Evolutionary conservation across 73 alveolate species (phyloP).

Genomic region (Paramecium bursaria): DNA sequence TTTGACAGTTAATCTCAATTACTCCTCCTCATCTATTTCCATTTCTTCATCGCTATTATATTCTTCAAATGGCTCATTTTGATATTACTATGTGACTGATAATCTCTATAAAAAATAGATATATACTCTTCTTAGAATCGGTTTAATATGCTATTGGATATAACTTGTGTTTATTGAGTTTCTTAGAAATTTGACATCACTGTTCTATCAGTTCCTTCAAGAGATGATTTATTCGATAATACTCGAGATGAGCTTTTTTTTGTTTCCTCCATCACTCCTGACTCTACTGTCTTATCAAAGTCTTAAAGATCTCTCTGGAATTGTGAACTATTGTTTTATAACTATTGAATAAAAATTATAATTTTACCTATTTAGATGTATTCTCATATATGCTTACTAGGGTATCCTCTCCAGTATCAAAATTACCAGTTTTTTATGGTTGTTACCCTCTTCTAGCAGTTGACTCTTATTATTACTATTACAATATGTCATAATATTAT

Average conservation of each 20-base stretch:
- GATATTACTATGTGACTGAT: constrained; percentile 41
- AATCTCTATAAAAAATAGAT: neutral
- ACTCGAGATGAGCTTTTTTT: constrained; percentile 25
- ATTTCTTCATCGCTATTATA: constrained; percentile 56
- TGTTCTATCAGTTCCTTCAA: neutral
- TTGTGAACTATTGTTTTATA: neutral
- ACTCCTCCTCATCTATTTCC: neutral
- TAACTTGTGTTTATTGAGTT: too few relatives aligned
- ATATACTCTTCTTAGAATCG: neutral
- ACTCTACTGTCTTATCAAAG: constrained; percentile 43
- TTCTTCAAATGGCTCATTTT: constrained; percentile 54
- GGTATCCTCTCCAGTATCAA: neutral
- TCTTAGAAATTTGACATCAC: too few relatives aligned
- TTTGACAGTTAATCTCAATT: constrained; percentile 22
- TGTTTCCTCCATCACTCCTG: constrained; percentile 29
- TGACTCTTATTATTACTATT: constrained; percentile 4
- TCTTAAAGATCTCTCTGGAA: constrained; percentile 11
- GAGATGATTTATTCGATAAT: constrained; percentile 14
- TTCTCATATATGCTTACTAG: neutral
- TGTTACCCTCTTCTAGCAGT: neutral
- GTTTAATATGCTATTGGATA: too few relatives aligned
- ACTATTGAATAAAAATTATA: neutral
- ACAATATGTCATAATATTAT: neutral
- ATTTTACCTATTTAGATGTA: constrained; percentile 3
- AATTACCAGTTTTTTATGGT: neutral